A percentile compares a stretch with the other conserved stretches of the same genome.
Evolutionary conservation across 2,329 filamentous ascomycete species (phyloP).

Genomic region (Phyllosticta citribraziliensis): DNA sequence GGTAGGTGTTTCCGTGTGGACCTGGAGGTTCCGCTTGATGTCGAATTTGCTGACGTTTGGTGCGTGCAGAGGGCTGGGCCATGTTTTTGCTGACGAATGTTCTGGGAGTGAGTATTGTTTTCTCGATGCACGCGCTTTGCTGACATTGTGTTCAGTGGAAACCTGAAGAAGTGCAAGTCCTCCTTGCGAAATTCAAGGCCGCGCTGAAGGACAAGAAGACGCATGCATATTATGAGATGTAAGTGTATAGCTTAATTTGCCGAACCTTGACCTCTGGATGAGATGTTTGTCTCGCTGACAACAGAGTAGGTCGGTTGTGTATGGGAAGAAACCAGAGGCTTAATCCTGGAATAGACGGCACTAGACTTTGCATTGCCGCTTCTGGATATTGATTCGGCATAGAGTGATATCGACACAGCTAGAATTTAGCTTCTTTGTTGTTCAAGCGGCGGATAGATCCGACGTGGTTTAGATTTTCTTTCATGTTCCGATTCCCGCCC

Average conservation of each 20-base stretch:
- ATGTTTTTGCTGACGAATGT: conserved; percentile 8
- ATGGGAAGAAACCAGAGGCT: conserved; percentile 4
- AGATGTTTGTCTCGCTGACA: neutral
- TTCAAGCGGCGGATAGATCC: too few species aligned
- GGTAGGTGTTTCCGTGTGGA: neutral
- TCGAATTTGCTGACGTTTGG: neutral
- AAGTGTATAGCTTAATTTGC: neutral
- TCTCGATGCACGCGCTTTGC: too few species aligned
- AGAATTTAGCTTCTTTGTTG: too few species aligned
- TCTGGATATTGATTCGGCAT: too few species aligned
- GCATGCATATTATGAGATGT: conserved; percentile 5
- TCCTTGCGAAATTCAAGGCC: conserved; percentile 2
- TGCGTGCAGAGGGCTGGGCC: conserved; percentile 3
- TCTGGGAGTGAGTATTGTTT: neutral
- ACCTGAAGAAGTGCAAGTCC: conserved; percentile 6
- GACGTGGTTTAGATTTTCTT: too few species aligned
- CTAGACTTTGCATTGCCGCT: neutral
- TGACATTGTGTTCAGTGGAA: conserved; percentile 3
- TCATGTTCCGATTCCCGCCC: too few species aligned
- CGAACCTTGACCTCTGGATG: neutral
- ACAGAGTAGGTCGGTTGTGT: neutral
- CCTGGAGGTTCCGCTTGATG: neutral
- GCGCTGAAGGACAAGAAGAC: conserved; percentile 5
- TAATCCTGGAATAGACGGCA: neutral
- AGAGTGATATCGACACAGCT: too few species aligned